A percentile compares a stretch with the other conserved stretches of the same genome.
Evolutionary conservation across 805 yeast species (phyloP).

Genomic region (Candida schatavii): DNA sequence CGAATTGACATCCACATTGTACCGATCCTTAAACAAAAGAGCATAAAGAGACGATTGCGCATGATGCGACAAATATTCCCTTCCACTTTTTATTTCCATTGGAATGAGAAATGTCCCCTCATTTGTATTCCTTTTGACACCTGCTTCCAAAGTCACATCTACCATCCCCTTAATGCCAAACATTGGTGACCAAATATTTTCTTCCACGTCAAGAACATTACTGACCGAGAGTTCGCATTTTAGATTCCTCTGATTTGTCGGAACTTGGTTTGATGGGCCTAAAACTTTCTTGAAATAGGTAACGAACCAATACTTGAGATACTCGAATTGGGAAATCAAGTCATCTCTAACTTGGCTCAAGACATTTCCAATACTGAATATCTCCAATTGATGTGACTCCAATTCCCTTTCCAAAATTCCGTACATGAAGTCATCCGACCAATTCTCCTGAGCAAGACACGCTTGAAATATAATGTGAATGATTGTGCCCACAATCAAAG

Average conservation of each 20-base stretch:
- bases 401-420: conserved; percentile 37
- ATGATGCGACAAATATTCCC: conserved; percentile 62
- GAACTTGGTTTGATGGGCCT: conserved; percentile 16
- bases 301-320: conserved; percentile 53
- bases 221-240: conserved; percentile 49
- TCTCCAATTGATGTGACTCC: conserved; percentile 45
- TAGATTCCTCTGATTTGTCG: conserved; percentile 24
- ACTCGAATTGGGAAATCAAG: conserved; percentile 47
- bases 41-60: conserved; percentile 88
- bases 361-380: conserved; percentile 54
- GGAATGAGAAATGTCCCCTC: conserved; percentile 61
- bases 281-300: conserved; percentile 32
- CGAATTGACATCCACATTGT: conserved; percentile 62
- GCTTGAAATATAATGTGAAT: conserved; percentile 74
- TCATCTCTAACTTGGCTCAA: conserved; percentile 40
- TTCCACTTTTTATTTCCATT: conserved; percentile 88
- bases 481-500: conserved; percentile 75
- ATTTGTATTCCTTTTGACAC: conserved; percentile 29
- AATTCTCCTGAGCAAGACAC: conserved; percentile 41
- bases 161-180: conserved; percentile 87
- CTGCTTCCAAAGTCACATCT: conserved; percentile 79
- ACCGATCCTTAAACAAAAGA: conserved; percentile 73
- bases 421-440: conserved; percentile 38
- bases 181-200: conserved; percentile 86
- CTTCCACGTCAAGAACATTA: conserved; percentile 80